Evolutionary conservation across 164 flowering plant genomes (phyloP), one percentile per base, ranked within the genome.

Genomic region (Echeveria elegans): DNA sequence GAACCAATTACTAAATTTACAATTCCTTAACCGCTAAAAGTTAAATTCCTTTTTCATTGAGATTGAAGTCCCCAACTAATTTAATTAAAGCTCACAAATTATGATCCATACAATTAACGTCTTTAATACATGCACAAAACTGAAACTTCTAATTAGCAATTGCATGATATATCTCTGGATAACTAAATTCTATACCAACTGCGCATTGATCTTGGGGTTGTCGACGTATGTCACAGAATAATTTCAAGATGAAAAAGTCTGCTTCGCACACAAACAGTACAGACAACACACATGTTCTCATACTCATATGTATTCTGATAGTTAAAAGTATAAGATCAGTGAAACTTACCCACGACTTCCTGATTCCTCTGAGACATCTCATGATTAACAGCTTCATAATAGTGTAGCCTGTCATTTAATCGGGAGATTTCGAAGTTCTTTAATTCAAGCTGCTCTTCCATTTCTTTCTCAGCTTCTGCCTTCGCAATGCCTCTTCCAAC

Each of bases 351-450:
- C 43, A 86, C 40, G 64, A 82, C 75, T 78, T 89, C 95, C 70
- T 89, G 97, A 73, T 94, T 94, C 76, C 97, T 83, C 58, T 89
- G 96, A 52, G 89, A 88, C 99, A 95, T 95, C 75, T 92, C 99
- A 59, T 50, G 78, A 73, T 94, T 94, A 70, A 94, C 82, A 62
- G 87, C 81, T 76, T 94, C 98, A 71, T 88, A 94, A 74, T 88
- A 91, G 66, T 81, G 82, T 47, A 94, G 76, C 63, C 87, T 76
- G 63, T 94, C 97, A 60, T 37, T 70, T 47, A 94, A 73, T 28
- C 98, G 87, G 66, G 96, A 77, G 73, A 94, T 89, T 79, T 94
- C 98, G 76, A 80, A 77, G 73, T 86, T 88, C 83, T 91, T 94
- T 28, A 79, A 56, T 48, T 90, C 88, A 31, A 91, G 64, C 70